Percentiles rank a stretch among this genome's conserved stretches.
These are phyloP conservation scores for Leccinum laetum DNA, from an alignment of 1,284 basidiomycete species.

Conservation along the genomic window DNA sequence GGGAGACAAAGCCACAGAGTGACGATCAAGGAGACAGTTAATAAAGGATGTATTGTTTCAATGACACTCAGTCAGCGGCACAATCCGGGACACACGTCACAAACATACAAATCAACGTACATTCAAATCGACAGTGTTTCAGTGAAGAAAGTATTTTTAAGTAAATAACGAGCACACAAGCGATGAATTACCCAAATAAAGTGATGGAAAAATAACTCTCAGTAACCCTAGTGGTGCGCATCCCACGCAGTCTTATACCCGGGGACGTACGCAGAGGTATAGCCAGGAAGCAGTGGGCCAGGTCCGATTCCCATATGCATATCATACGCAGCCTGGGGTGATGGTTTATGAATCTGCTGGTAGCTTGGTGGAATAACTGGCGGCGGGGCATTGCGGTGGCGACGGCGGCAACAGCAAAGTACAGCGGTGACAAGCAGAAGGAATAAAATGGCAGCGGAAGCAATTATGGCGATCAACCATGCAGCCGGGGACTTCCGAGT, in stretches of 20 bases:
- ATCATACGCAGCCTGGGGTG: conserved; percentile 30
- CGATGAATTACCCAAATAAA: neutral
- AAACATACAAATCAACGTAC: no score
- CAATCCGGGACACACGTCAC: neutral
- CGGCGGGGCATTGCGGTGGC: neutral
- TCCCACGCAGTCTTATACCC: conserved; percentile 30
- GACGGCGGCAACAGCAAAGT: conserved; percentile 8
- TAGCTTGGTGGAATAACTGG: conserved; percentile 14
- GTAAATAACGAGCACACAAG: neutral
- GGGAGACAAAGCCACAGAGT: no score
- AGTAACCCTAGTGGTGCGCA: conserved; percentile 13
- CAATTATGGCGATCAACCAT: conserved; percentile 20
- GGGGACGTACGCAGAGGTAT: conserved; percentile 11
- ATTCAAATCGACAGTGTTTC: no score
- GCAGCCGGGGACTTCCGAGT: neutral
- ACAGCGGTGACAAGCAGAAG: conserved; percentile 8
- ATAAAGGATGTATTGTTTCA: no score
- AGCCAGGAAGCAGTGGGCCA: conserved; percentile 5
- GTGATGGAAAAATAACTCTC: neutral
- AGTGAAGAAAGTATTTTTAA: no score
- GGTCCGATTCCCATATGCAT: conserved; percentile 21
- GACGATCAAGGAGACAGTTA: no score
- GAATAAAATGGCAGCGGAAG: conserved; percentile 11
- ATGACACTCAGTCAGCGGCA: neutral
- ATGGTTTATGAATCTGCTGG: conserved; percentile 23